These are phyloP conservation scores for Flaveria floridana DNA, from an alignment of 140 eudicot species.

Conservation along the genomic window DNA sequence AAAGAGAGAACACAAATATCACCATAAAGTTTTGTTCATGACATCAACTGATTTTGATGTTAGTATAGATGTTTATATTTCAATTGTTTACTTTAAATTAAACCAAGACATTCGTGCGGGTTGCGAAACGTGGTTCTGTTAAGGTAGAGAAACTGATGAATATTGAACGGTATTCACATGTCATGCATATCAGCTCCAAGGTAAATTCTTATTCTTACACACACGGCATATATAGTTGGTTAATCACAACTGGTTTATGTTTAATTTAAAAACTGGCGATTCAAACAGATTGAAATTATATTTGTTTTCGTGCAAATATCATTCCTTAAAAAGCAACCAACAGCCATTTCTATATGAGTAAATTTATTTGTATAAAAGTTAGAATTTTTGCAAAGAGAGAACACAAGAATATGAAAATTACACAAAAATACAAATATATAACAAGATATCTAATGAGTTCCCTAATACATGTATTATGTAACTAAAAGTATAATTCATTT, in stretches of 20 bases:
- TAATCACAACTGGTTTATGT: conserved; percentile 6
- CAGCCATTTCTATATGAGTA: not conserved
- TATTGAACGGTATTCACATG: conserved; percentile 91
- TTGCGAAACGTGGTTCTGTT: conserved; percentile 90
- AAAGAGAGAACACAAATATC: too few relatives aligned
- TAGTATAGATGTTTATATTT: too few relatives aligned
- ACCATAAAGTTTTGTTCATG: not conserved
- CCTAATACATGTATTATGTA: not conserved
- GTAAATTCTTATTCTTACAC: conserved; percentile 44
- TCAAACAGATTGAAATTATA: not conserved
- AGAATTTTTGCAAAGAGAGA: too few relatives aligned
- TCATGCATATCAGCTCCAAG: conserved; percentile 99
- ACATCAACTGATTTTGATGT: too few relatives aligned
- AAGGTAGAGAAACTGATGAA: conserved; percentile 94
- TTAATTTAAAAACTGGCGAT: conserved; percentile 1
- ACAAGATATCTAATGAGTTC: not conserved
- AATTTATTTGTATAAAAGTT: not conserved
- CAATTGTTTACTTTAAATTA: not conserved
- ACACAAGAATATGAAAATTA: too few relatives aligned
- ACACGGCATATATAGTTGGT: not conserved
- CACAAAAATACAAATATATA: conserved; percentile 61
- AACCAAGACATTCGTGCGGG: conserved; percentile 47
- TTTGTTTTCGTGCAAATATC: not conserved
- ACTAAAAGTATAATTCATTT: not conserved
- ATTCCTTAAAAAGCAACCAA: not conserved